These are phyloP conservation scores for Pseudogymnoascus sp. DNA, from an alignment of 2,329 filamentous ascomycete genomes.

Conservation along the genomic window DNA sequence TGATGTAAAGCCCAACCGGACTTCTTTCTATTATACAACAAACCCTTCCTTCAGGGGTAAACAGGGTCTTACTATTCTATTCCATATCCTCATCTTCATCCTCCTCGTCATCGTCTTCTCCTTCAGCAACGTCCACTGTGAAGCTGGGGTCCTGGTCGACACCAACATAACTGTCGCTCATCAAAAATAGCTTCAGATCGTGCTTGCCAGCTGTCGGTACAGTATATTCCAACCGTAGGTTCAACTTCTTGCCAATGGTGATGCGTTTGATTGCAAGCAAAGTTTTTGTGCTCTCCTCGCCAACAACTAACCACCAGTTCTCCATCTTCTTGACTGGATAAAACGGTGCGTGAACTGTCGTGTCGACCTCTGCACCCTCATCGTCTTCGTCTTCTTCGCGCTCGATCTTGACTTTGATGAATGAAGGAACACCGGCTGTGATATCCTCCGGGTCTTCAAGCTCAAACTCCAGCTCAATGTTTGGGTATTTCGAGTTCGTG, in stretches of 20 bases:
- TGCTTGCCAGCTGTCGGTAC: constrained; percentile 79
- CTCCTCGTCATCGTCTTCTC: constrained; percentile 89
- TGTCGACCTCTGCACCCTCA: constrained; percentile 62
- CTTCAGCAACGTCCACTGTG: constrained; percentile 75
- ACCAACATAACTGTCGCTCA: constrained; percentile 95
- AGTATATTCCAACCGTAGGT: constrained; percentile 78
- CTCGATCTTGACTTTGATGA: constrained; percentile 76
- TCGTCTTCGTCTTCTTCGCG: constrained; percentile 72
- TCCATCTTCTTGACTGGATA: constrained; percentile 88
- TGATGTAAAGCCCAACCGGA: not conserved
- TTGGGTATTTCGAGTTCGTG: constrained; percentile 93
- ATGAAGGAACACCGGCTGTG: constrained; percentile 70
- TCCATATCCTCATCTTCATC: constrained; percentile 60
- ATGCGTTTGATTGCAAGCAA: constrained; percentile 91
- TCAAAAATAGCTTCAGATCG: constrained; percentile 83
- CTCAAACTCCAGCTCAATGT: constrained; percentile 84
- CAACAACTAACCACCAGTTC: constrained; percentile 97
- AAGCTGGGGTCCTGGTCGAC: constrained; percentile 95
- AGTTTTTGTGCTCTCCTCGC: constrained; percentile 81
- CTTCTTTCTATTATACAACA: constrained; percentile 8
- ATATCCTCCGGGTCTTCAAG: constrained; percentile 75
- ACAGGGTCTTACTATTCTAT: constrained; percentile 9
- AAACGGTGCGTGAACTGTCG: constrained; percentile 88
- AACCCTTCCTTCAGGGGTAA: constrained; percentile 5
- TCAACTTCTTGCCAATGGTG: constrained; percentile 71